phyloP scores from a whole-genome alignment of 768 basidiomycete genomes.

The Trametes cubensis region DNA sequence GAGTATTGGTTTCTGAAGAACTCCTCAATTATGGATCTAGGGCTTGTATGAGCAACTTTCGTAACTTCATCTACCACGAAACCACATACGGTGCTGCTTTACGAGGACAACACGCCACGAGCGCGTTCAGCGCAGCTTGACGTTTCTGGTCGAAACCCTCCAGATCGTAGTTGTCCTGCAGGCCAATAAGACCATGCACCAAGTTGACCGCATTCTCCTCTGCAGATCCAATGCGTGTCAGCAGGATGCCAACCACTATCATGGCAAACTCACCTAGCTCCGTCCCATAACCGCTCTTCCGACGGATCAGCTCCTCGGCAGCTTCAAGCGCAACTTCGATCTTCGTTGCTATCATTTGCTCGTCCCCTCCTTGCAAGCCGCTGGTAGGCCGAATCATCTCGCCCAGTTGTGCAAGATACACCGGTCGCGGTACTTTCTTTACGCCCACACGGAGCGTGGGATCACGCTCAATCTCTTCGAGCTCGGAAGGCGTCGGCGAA shows the following conservation, averaged over 20 bases:
- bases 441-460: constrained; percentile 73
- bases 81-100: constrained; percentile 78
- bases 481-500: constrained; percentile 81
- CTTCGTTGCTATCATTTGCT: constrained; percentile 69
- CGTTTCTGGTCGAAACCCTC: constrained; percentile 75
- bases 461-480: constrained; percentile 83
- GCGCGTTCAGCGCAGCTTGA: constrained; percentile 75
- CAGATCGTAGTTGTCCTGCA: constrained; percentile 87
- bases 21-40: constrained; percentile 83
- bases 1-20: constrained; percentile 96
- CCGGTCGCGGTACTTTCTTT: constrained; percentile 77
- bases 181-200: constrained; percentile 65
- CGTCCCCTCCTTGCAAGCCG: constrained; percentile 52
- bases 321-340: constrained; percentile 78
- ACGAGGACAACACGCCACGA: constrained; percentile 78
- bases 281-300: constrained; percentile 81
- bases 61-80: neutral
- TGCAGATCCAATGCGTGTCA: constrained; percentile 34
- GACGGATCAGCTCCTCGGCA: constrained; percentile 83
- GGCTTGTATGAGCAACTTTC: neutral
- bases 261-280: constrained; percentile 71
- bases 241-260: neutral
- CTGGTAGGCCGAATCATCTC: constrained; percentile 69
- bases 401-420: constrained; percentile 87
- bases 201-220: constrained; percentile 92